These are phyloP conservation scores for Gelatoporia subvermispora DNA, from an alignment of 768 basidiomycete genomes.

Conservation along the genomic window DNA sequence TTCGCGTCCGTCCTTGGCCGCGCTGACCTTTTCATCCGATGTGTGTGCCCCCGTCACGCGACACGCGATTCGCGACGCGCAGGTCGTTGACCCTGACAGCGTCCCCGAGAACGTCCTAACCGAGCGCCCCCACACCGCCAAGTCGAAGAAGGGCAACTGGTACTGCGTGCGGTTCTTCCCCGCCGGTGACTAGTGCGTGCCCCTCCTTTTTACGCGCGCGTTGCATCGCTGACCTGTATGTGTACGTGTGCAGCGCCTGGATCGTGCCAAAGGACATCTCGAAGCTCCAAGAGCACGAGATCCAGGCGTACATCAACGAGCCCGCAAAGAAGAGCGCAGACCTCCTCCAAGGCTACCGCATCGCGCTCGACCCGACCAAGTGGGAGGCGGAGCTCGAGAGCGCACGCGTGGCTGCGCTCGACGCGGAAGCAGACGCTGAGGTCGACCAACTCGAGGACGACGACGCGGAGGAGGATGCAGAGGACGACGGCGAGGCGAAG, in stretches of 20 bases:
- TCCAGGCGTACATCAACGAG: constrained; percentile 76
- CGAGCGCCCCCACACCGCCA: constrained; percentile 54
- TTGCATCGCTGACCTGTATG: constrained; percentile 6
- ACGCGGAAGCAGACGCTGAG: constrained; percentile 51
- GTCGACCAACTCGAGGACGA: constrained; percentile 63
- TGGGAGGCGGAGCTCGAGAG: constrained; percentile 51
- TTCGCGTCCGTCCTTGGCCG: constrained; percentile 14
- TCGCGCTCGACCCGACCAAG: constrained; percentile 67
- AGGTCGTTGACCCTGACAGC: constrained; percentile 77
- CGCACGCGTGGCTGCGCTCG: constrained; percentile 28
- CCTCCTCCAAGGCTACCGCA: constrained; percentile 70
- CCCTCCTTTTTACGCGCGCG: constrained; percentile 4
- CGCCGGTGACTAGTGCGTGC: constrained; percentile 81
- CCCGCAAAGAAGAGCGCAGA: constrained; percentile 74
- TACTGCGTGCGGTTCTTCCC: constrained; percentile 90
- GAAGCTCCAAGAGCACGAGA: constrained; percentile 71
- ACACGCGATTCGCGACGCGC: constrained; percentile 8
- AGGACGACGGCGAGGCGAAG: constrained; percentile 40
- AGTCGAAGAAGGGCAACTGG: constrained; percentile 62
- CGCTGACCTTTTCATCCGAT: constrained; percentile 6
- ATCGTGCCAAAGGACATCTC: constrained; percentile 77
- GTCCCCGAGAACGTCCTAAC: constrained; percentile 58
- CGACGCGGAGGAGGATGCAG: constrained; percentile 46
- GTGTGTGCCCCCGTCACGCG: constrained; percentile 2
- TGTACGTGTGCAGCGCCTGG: constrained; percentile 63